Conservation (phyloP, 352 stramenopile species). For the Globisporangium canariense region DNA sequence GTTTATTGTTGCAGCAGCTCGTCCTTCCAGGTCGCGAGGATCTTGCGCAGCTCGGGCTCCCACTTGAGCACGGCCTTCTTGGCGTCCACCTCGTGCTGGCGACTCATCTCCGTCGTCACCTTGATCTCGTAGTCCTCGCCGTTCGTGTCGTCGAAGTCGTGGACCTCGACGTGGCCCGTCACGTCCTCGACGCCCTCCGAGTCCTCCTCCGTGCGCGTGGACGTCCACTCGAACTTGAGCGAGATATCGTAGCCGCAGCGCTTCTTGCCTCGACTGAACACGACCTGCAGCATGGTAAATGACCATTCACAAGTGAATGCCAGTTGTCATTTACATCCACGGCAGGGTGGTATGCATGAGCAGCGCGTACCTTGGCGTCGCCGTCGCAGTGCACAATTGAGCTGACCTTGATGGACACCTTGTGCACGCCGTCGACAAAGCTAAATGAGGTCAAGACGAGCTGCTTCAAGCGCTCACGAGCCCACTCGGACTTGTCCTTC, state of each 20-base stretch:
- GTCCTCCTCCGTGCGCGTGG: slow-evolving; percentile 32
- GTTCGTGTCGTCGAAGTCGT: slow-evolving; percentile 85
- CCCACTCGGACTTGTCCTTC: slow-evolving; percentile 79
- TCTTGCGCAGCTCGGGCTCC: slow-evolving; percentile 59
- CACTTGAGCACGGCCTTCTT: slow-evolving; percentile 57
- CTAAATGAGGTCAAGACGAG: slow-evolving; percentile 60
- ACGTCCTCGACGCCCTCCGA: slow-evolving; percentile 43
- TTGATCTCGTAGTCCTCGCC: slow-evolving; percentile 78
- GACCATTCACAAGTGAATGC: not conserved
- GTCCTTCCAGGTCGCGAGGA: slow-evolving; percentile 71
- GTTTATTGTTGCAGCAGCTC: slow-evolving; percentile 74
- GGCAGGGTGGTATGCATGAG: too few species aligned
- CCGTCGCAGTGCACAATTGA: slow-evolving; percentile 69
- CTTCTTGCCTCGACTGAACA: slow-evolving; percentile 85
- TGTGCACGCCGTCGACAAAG: slow-evolving; percentile 45
- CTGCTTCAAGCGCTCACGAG: slow-evolving; percentile 63
- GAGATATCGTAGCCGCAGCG: slow-evolving; percentile 81
- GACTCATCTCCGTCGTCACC: slow-evolving; percentile 43
- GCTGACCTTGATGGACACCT: slow-evolving; percentile 53
- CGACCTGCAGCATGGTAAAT: slow-evolving; percentile 28
- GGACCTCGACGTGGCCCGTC: slow-evolving; percentile 67
- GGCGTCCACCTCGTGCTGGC: slow-evolving; percentile 45
- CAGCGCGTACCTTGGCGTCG: slow-evolving; percentile 52
- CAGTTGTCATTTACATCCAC: too few species aligned
- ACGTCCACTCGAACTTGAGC: slow-evolving; percentile 76